phyloP scores from a whole-genome alignment of 2,329 filamentous ascomycete species.

The Ophiostoma novo-ulmi region DNA sequence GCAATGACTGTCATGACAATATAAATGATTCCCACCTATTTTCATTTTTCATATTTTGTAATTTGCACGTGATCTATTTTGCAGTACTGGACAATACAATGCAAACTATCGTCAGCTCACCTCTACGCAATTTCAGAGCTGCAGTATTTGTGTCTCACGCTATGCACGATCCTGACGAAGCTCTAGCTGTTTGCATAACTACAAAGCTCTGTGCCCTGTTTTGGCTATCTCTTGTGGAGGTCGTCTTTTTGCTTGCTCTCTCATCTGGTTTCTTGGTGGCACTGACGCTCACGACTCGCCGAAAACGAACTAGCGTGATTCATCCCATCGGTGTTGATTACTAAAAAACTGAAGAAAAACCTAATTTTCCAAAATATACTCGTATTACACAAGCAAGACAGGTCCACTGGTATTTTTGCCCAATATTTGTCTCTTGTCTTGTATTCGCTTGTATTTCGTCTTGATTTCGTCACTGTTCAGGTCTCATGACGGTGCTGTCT shows the following conservation, averaged over 20 bases:
- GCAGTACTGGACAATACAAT: too few relatives aligned
- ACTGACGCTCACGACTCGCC: not conserved
- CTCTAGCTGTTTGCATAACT: not conserved
- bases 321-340: not conserved
- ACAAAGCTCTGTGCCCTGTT: not conserved
- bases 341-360: not conserved
- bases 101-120: too few relatives aligned
- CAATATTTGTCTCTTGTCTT: not conserved
- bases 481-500: not conserved
- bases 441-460: not conserved
- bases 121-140: too few relatives aligned
- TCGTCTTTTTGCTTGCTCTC: not conserved
- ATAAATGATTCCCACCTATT: conserved; percentile 1
- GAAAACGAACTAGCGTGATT: not conserved
- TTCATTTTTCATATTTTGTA: not conserved
- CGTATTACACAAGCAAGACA: not conserved
- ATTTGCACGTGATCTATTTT: not conserved
- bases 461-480: not conserved
- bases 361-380: too few relatives aligned
- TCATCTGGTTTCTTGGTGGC: too few relatives aligned
- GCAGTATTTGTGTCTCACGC: too few relatives aligned
- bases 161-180: not conserved
- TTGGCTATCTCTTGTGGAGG: not conserved
- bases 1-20: conserved; percentile 19
- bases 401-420: conserved; percentile 6